Evolutionary conservation across 2,329 filamentous ascomycete species (phyloP), one percentile per base, ranked within the genome.

Genomic region (Colletotrichum coccodes): DNA sequence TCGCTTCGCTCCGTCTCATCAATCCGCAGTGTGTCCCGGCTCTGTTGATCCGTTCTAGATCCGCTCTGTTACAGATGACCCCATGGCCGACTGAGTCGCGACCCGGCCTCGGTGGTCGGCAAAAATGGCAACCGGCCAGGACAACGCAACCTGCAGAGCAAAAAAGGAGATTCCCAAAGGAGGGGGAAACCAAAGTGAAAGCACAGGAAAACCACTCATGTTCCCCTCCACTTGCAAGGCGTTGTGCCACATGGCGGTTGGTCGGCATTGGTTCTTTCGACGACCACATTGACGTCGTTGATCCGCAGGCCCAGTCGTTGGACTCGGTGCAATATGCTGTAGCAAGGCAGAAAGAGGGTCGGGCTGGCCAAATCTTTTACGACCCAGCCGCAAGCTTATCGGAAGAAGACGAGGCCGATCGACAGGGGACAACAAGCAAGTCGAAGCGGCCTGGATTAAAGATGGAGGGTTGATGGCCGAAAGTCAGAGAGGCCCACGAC

Each of bases 191-290:
- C 54, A 60, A 64, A 52, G 34, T 47, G 26, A 46, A 60, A 65
- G 46, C 52, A 42, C 60, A 12, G 50, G 47, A 65, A 66, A 69
- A 60, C 54, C 54, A 34, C 66, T 66, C 66, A 66, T 42, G 42
- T 14, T 14, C 8, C 30, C 32, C n/a, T 42, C 54, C 66, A 44
- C 42, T 40, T 60, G 2, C 44, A 26, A 50, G 61, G 26, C 50
- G n/a, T 42, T 23, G 61, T 56, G 38, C 52, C 62, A 52, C 58
- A 60, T 60, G 49, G 36, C 49, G 34, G 42, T 42, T 11, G 26
- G n/a, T 18, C 49, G 47, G 34, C 32, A 69, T 66, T 66, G 56
- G 47, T 44, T 50, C 49, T 50, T 32, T 56, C 60, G 23, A 52
- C 21, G 38, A 64, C 65, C 60, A 68, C 65, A 60, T 59, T 47